Evolutionary conservation across 139 green algal genomes (phyloP).

Genomic region (Micractinium sp.): DNA sequence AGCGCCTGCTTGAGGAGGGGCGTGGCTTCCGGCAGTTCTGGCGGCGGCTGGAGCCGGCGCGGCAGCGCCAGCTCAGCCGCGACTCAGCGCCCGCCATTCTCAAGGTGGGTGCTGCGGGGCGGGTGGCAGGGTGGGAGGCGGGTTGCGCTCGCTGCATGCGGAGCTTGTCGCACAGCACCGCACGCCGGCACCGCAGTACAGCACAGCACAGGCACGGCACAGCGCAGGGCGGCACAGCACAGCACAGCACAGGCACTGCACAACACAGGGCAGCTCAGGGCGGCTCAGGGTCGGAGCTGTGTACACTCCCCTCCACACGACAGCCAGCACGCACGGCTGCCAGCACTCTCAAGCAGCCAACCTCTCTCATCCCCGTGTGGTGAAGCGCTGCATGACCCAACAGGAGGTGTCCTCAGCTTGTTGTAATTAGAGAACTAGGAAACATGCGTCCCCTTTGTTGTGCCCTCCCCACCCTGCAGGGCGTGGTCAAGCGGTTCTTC

Average conservation of each 20-base stretch:
- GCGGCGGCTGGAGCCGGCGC: constrained; percentile 51
- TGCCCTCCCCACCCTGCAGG: constrained; percentile 51
- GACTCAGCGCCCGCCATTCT: constrained; percentile 78
- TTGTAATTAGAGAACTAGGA: too few species aligned
- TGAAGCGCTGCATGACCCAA: too few species aligned
- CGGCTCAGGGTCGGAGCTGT: too few species aligned
- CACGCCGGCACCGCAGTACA: too few species aligned
- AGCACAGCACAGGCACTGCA: too few species aligned
- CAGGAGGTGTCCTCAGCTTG: too few species aligned
- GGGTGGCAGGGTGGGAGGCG: background rate
- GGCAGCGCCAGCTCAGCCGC: constrained; percentile 60
- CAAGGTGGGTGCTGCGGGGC: constrained; percentile 61
- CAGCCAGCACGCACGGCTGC: too few species aligned
- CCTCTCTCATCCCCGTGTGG: too few species aligned
- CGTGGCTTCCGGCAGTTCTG: constrained; percentile 78
- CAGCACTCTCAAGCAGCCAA: background rate
- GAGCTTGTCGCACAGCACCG: background rate
- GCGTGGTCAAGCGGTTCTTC: constrained; percentile 96
- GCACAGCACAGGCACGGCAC: too few species aligned
- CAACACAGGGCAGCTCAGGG: too few species aligned
- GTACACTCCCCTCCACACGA: too few species aligned
- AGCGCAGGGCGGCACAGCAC: too few species aligned
- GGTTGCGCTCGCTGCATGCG: background rate
- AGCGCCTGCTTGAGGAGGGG: background rate
- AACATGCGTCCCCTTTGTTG: background rate